Conservation (phyloP, 169 alveolate genomes). For the Neospora caninum region DNA sequence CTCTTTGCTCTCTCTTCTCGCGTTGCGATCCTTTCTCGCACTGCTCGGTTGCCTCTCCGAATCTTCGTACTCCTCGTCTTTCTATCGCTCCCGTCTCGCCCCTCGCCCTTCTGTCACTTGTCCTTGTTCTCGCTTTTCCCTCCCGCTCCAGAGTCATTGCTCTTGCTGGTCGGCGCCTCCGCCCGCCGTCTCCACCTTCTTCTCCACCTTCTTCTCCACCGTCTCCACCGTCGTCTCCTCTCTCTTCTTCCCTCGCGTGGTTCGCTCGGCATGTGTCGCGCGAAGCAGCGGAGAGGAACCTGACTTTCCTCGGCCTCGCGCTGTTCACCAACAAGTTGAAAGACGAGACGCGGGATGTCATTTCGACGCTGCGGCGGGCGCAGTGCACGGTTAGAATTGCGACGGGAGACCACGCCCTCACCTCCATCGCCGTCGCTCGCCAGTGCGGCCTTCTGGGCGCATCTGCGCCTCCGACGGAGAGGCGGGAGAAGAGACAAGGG, state of each 20-base stretch:
- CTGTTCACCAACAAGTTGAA: constrained; percentile 33
- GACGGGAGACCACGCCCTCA: constrained; percentile 31
- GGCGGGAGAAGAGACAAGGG: not conserved
- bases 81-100: too few relatives aligned
- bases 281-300: constrained; percentile 10
- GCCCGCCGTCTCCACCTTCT: not conserved
- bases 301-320: constrained; percentile 3
- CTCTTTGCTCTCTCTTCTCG: too few relatives aligned
- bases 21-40: too few relatives aligned
- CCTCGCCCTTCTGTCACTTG: too few relatives aligned
- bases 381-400: not conserved
- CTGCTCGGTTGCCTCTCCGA: too few relatives aligned
- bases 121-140: too few relatives aligned
- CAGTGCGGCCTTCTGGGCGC: constrained; percentile 32
- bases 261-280: not conserved
- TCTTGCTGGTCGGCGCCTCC: not conserved
- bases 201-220: not conserved
- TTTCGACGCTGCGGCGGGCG: not conserved
- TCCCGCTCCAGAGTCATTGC: not conserved
- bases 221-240: not conserved
- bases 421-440: constrained; percentile 34
- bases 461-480: not conserved
- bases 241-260: not conserved
- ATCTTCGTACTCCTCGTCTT: too few relatives aligned
- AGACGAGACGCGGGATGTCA: not conserved